These are phyloP conservation scores for Forsythia viridissima DNA, from an alignment of 257 asterid species.

Conservation along the genomic window DNA sequence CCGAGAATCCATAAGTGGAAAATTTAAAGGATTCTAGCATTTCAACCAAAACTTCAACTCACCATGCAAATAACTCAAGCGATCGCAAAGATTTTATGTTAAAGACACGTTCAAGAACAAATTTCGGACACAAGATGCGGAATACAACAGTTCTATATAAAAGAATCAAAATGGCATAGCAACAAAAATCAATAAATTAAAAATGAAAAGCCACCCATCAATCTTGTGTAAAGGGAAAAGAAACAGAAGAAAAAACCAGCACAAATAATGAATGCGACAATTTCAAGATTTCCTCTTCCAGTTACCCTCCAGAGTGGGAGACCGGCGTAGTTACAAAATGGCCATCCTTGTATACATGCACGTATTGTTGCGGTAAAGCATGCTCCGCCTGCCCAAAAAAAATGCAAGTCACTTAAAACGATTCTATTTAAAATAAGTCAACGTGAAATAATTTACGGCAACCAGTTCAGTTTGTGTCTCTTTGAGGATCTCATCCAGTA, in stretches of 20 bases:
- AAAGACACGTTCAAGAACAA: neutral
- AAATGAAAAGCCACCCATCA: constrained; percentile 21
- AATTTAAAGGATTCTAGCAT: neutral
- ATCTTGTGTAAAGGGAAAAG: constrained; percentile 25
- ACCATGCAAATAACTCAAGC: neutral
- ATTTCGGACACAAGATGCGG: constrained; percentile 13
- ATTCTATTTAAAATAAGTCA: neutral
- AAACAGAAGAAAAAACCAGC: constrained; percentile 17
- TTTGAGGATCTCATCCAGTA: neutral
- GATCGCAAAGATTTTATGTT: neutral
- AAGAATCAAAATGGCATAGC: constrained; percentile 3
- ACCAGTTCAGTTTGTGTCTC: neutral
- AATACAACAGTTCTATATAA: constrained; percentile 23
- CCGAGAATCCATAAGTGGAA: neutral
- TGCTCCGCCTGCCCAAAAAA: constrained; percentile 68
- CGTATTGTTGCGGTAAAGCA: constrained; percentile 86
- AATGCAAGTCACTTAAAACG: neutral
- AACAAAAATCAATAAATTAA: constrained; percentile 4
- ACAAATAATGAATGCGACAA: neutral
- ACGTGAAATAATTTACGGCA: neutral
- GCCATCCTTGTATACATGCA: constrained; percentile 77
- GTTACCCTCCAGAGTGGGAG: constrained; percentile 89
- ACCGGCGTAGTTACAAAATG: constrained; percentile 81
- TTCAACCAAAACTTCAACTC: neutral
- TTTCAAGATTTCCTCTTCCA: neutral